Base-by-base conservation (phyloP, 345 rosid species). In the Populus ilicifolia region DNA sequence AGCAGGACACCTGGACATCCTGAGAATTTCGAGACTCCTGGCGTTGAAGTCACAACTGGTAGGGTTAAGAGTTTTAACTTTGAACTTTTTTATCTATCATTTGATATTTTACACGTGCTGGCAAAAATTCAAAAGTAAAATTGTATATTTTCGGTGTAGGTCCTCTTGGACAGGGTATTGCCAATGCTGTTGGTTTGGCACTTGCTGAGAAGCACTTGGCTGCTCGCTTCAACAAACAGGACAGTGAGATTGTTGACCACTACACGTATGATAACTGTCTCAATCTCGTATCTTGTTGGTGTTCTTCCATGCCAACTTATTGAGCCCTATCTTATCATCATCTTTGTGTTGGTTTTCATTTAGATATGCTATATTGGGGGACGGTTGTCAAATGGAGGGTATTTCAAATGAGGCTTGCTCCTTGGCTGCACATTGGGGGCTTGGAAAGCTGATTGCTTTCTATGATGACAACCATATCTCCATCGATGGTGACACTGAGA, bases 1-100 rank as follows among this genome's bases (percentile, higher is more conserved):
- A 96, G 99, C 87, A 89, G 13, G 70, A 96, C 98, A n/a, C 99
- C 99, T 9, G 99, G 99, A 78, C 99, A 96, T 82, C 99, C 99
- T 4, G 99, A 96, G 90, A 96, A 96, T 83, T 96, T 96, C 64
- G 99, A 94, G 89, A 96, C 99, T 61, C 98, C 98, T 38, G 99
- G 99, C 23, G 83, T 94, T 79, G 99, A 96, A 86, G 99, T 96
- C 76, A 96, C 99, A 14, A 96, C 99, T 83, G 99, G 99, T 96
- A 74, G 74, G 86, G 33, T 63, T 70, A 59, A 72, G 67, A 52
- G 33, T 50, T 38, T 44, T 25, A 38, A n/a, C 27, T 4, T 66
- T 52, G 4, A 13, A 4, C 17, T 2, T 17, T 18, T 10, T 61
- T 8, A 8, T 29, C 39, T 7, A 18, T 6, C 69, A 13, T 0